Base-by-base conservation (phyloP, 1,284 basidiomycete genomes). In the Trametes polyzona region DNA sequence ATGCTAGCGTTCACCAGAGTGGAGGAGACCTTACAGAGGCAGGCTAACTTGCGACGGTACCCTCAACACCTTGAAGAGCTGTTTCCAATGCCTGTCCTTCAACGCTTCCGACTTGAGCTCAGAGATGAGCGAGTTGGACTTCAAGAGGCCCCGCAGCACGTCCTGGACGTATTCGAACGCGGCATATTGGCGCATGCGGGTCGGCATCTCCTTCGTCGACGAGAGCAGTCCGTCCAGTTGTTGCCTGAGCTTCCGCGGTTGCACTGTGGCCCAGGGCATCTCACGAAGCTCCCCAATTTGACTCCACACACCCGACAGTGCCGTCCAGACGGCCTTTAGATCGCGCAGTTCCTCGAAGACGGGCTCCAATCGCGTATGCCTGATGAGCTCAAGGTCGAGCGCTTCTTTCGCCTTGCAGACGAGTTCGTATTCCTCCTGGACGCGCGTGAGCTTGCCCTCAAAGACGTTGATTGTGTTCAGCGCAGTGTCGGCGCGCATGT, bases 101-200 rank as follows among this genome's bases (percentile, higher is more conserved):
- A 99, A 78, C 1, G 96, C 96, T 69, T 99, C 97, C 9, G 95
- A 96, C 75, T 97, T 98, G 67, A 99, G 81, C 73, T 99, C 97
- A 19, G 87, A 86, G 29, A 99, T 83, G 62, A 98, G 79, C 1
- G 88, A 73, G 71, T 98, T 98, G 49, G 92, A 89, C 78, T 98
- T 98, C 66, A 98, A 82, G 32, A 96, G 79, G 6, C 87, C 86
- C 46, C 90, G 84, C 55, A 99, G 80, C 17, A 90, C 83, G 47
- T 99, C 96, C 69, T 98, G 96, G 2, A 99, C 95, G 71, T 94
- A 96, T 78, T 99, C 97, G 69, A 98, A 99, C 0, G 97, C 97
- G 9, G 95, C 93, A 71, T 99, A 99, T 73, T 99, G 97, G 58
- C 97, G 86, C 97, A 99, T 99, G 55, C 96, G 84, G 47, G 93